These are phyloP conservation scores for Pyrenochaeta sp. DNA, from an alignment of 2,329 filamentous ascomycete genomes.

Conservation along the genomic window DNA sequence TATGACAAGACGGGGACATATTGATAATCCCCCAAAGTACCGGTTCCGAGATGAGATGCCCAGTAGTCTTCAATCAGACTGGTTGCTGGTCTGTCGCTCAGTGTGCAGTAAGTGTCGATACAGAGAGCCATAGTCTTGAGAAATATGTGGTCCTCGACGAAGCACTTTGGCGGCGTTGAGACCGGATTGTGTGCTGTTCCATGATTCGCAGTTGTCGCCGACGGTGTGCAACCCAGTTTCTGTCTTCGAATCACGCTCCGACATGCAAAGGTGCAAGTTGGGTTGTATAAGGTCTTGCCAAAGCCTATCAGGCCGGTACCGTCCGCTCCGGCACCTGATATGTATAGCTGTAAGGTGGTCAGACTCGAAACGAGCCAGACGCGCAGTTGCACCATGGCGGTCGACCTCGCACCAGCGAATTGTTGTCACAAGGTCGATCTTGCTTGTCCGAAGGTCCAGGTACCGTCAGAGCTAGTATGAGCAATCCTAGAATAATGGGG, in stretches of 20 bases:
- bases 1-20: slow-evolving; percentile 12
- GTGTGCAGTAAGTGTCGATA: slow-evolving; percentile 28
- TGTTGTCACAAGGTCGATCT: background rate
- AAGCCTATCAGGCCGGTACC: slow-evolving; percentile 20
- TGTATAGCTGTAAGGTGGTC: background rate
- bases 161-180: slow-evolving; percentile 29
- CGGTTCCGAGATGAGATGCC: slow-evolving; percentile 16
- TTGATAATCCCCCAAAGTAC: slow-evolving; percentile 12
- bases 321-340: slow-evolving; percentile 1
- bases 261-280: slow-evolving; percentile 26
- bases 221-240: slow-evolving; percentile 9
- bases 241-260: slow-evolving; percentile 13
- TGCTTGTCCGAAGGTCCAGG: background rate
- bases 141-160: slow-evolving; percentile 24
- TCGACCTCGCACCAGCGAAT: background rate
- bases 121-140: slow-evolving; percentile 37
- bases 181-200: slow-evolving; percentile 7
- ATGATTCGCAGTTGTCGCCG: background rate
- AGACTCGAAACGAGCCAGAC: background rate
- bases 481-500: background rate
- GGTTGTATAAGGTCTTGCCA: slow-evolving; percentile 25
- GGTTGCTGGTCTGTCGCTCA: slow-evolving; percentile 7
- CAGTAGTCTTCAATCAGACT: slow-evolving; percentile 26
- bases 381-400: background rate
- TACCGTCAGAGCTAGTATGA: background rate